Evolutionary conservation across 352 stramenopile species (phyloP).

Genomic region (Phytophthora tubulina): DNA sequence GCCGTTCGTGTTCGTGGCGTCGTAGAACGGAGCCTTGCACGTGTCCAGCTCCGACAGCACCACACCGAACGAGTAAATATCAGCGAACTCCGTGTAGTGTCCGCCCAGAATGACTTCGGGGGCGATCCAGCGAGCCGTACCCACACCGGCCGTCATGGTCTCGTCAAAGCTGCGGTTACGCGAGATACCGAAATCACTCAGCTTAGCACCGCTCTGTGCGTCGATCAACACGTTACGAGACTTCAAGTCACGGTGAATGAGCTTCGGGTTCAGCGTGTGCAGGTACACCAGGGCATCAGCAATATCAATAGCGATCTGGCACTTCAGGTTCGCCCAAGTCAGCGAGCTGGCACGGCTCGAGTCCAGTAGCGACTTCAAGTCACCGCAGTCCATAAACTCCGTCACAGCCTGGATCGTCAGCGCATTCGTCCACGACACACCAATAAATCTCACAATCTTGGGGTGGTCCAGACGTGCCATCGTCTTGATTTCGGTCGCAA

Average conservation of each 20-base stretch:
- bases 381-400: slow-evolving; percentile 78
- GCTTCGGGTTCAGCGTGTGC: slow-evolving; percentile 71
- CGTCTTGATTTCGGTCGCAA: slow-evolving; percentile 67
- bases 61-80: slow-evolving; percentile 68
- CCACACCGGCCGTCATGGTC: slow-evolving; percentile 74
- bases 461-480: slow-evolving; percentile 70
- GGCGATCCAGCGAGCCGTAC: slow-evolving; percentile 65
- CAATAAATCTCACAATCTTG: slow-evolving; percentile 76
- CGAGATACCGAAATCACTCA: slow-evolving; percentile 79
- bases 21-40: slow-evolving; percentile 68
- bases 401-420: slow-evolving; percentile 69
- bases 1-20: slow-evolving; percentile 69
- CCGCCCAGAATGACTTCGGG: slow-evolving; percentile 60
- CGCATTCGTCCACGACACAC: slow-evolving; percentile 74
- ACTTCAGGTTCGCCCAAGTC: slow-evolving; percentile 73
- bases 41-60: slow-evolving; percentile 76
- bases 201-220: slow-evolving; percentile 60
- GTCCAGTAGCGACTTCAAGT: slow-evolving; percentile 62
- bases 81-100: slow-evolving; percentile 63
- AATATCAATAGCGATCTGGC: slow-evolving; percentile 75
- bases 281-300: slow-evolving; percentile 77
- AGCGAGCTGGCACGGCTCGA: slow-evolving; percentile 48
- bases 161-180: slow-evolving; percentile 63
- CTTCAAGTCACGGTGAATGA: slow-evolving; percentile 78
- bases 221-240: slow-evolving; percentile 78